Percentiles rank a stretch among this genome's conserved stretches.
Conservation (phyloP, 1,284 basidiomycete genomes). For the Malassezia brasiliensis region DNA sequence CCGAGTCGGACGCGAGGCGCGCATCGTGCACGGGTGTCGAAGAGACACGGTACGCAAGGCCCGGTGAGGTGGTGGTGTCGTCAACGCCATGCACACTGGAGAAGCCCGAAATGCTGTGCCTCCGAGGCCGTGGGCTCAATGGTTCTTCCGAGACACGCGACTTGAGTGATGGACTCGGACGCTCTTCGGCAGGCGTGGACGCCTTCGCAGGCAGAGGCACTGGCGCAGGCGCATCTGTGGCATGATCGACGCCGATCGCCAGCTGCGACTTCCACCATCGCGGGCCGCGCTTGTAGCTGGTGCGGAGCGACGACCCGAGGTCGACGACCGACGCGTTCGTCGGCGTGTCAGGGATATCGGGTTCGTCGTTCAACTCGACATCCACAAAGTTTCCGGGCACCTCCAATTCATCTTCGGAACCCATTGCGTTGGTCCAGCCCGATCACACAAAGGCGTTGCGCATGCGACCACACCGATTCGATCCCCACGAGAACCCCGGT, state of each 20-base stretch:
- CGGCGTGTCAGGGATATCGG: background rate
- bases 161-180: no score
- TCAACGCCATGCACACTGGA: no score
- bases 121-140: background rate
- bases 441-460: no score
- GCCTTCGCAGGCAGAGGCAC: background rate
- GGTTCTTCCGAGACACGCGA: no score
- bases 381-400: background rate
- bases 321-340: background rate
- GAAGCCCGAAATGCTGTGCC: background rate
- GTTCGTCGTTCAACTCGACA: background rate
- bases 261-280: background rate
- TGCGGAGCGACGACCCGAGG: background rate
- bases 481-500: no score
- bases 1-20: no score
- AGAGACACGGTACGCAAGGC: no score
- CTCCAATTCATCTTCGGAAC: background rate
- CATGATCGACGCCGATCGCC: background rate
- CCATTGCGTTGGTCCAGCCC: background rate
- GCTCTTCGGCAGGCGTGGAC: no score
- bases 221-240: background rate
- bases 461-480: no score
- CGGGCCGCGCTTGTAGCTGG: constrained; percentile 1
- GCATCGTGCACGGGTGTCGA: no score
- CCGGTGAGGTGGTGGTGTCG: no score